A percentile compares a stretch with the other conserved stretches of the same genome.
Conservation (phyloP, 2,329 filamentous ascomycete species). For the Hypoxylon sp. region DNA sequence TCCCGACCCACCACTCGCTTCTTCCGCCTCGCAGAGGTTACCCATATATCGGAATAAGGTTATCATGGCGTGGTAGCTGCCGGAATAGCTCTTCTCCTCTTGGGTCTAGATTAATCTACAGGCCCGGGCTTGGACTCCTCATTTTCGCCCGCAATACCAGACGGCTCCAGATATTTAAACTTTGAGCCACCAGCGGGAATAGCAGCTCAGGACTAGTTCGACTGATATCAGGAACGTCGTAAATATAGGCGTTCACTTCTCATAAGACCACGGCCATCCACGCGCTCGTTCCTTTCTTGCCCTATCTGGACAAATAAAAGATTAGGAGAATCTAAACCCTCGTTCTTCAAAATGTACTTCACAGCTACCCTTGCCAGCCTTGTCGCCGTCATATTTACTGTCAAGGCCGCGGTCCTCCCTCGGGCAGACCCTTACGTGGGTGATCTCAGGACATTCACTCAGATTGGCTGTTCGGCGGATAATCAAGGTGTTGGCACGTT, state of each 20-base stretch:
- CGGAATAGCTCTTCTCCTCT: background rate
- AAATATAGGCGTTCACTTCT: conserved; percentile 6
- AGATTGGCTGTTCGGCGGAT: conserved; percentile 20
- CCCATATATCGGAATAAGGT: conserved; percentile 20
- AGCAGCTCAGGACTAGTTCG: conserved; percentile 5
- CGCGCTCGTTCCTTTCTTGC: background rate
- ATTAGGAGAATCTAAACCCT: conserved; percentile 5
- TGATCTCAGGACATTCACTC: conserved; percentile 37
- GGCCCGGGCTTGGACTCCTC: background rate
- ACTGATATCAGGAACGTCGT: background rate
- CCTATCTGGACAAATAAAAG: background rate
- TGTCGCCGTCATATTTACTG: conserved; percentile 9
- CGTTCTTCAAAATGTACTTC: conserved; percentile 24
- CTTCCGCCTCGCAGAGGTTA: background rate
- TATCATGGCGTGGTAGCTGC: background rate
- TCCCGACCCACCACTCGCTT: conserved; percentile 3
- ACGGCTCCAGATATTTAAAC: conserved; percentile 23
- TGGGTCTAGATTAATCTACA: conserved; percentile 11
- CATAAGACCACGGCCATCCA: conserved; percentile 12
- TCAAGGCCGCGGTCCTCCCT: conserved; percentile 17
- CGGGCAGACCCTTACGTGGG: conserved; percentile 35
- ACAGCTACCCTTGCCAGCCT: conserved; percentile 18
- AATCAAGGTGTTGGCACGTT: conserved; percentile 42
- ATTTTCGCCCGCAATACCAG: conserved; percentile 1
- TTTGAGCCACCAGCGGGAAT: conserved; percentile 6